phyloP scores from a whole-genome alignment of 1,284 basidiomycete species.

The Heterobasidion parviporum region DNA sequence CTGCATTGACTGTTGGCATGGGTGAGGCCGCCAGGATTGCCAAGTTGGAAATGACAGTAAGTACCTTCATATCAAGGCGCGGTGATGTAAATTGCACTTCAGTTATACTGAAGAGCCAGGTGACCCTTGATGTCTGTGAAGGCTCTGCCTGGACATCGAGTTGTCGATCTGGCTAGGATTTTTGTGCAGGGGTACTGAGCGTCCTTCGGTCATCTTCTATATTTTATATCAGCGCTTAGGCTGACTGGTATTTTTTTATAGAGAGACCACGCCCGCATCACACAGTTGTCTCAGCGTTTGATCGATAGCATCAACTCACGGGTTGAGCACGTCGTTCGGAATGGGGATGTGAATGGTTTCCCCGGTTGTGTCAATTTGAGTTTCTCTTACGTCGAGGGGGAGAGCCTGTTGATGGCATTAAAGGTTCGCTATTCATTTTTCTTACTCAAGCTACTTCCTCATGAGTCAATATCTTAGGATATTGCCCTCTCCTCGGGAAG shows the following conservation, averaged over 20 bases:
- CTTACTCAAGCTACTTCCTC: background rate
- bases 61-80: constrained; percentile 27
- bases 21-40: constrained; percentile 95
- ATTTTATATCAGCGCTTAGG: constrained; percentile 2
- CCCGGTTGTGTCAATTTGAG: constrained; percentile 93
- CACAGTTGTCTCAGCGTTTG: constrained; percentile 75
- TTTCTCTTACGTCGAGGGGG: constrained; percentile 96
- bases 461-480: constrained; percentile 43
- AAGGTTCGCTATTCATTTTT: constrained; percentile 59
- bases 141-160: constrained; percentile 7
- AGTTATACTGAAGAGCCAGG: constrained; percentile 21
- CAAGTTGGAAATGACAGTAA: constrained; percentile 85
- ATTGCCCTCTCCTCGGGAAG: constrained; percentile 97
- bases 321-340: constrained; percentile 88
- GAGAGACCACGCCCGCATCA: constrained; percentile 81
- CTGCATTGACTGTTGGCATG: constrained; percentile 86
- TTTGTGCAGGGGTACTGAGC: constrained; percentile 89
- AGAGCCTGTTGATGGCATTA: constrained; percentile 95
- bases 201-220: constrained; percentile 2
- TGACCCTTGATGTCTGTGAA: constrained; percentile 8
- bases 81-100: constrained; percentile 42
- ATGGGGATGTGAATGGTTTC: constrained; percentile 86
- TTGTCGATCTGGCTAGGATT: constrained; percentile 53
- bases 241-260: constrained; percentile 28
- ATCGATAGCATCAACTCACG: constrained; percentile 75